These are phyloP conservation scores for Verticillium isaacii DNA, from an alignment of 2,329 filamentous ascomycete species.

Conservation along the genomic window DNA sequence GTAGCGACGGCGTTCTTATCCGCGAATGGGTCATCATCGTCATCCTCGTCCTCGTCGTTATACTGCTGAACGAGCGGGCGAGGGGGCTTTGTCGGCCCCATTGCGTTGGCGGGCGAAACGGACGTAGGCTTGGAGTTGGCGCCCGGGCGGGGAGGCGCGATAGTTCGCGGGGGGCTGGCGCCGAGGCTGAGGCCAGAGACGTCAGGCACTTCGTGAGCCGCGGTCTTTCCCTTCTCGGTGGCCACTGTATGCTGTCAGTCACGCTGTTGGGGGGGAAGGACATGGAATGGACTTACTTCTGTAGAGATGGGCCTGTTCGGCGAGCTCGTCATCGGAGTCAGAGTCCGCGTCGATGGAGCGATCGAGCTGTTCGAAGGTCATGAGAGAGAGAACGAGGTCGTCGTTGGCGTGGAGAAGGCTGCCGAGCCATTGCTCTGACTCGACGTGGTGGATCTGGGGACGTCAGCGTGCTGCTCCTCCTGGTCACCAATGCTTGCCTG, in stretches of 20 bases:
- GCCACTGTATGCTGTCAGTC: constrained; percentile 37
- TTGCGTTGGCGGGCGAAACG: constrained; percentile 32
- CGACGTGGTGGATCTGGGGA: constrained; percentile 74
- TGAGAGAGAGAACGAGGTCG: constrained; percentile 86
- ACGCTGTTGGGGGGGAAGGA: constrained; percentile 5
- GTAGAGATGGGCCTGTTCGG: constrained; percentile 63
- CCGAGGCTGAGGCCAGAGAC: constrained; percentile 40
- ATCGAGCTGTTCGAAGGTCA: constrained; percentile 92
- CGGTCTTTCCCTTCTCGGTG: constrained; percentile 45
- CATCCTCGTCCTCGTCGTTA: constrained; percentile 61
- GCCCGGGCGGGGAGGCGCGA: constrained; percentile 42
- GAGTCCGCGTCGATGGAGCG: constrained; percentile 74
- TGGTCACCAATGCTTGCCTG: constrained; percentile 13
- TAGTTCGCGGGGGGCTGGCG: constrained; percentile 31
- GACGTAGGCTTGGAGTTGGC: constrained; percentile 44
- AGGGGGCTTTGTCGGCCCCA: constrained; percentile 32
- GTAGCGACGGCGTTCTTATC: constrained; percentile 65
- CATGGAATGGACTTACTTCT: constrained; percentile 39
- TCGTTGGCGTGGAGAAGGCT: constrained; percentile 91
- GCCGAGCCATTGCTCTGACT: constrained; percentile 87
- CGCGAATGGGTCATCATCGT: constrained; percentile 83
- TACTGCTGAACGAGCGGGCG: constrained; percentile 26
- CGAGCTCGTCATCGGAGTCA: constrained; percentile 63
- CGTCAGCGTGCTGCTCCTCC: neutral
- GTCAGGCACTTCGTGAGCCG: constrained; percentile 36